phyloP scores from a whole-genome alignment of 352 stramenopile species.

The Peronospora farinosa region DNA sequence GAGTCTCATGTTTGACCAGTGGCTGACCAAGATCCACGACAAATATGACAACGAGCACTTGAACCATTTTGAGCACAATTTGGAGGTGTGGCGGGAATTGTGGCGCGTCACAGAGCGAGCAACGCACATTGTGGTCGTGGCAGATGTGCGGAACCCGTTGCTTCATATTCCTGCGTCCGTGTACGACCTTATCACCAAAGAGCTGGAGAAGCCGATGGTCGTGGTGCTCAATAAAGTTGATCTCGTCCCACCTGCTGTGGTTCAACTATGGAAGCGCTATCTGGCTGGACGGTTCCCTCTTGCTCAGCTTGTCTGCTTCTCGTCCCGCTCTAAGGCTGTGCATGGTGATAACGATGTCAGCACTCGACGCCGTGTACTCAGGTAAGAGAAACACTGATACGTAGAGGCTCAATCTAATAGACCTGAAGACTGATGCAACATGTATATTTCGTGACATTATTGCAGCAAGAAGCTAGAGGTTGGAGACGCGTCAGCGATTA shows the following conservation, averaged over 20 bases:
- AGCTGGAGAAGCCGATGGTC: constrained; percentile 70
- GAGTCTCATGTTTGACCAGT: constrained; percentile 80
- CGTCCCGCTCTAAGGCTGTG: constrained; percentile 68
- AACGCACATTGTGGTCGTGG: constrained; percentile 72
- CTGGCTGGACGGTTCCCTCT: constrained; percentile 58
- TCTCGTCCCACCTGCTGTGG: constrained; percentile 52
- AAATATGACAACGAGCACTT: constrained; percentile 78
- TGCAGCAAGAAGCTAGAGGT: constrained; percentile 73
- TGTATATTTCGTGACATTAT: not conserved
- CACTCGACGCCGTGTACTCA: constrained; percentile 60
- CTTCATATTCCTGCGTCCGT: constrained; percentile 76
- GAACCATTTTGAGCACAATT: constrained; percentile 84
- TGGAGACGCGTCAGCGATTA: constrained; percentile 55
- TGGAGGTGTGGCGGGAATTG: constrained; percentile 83
- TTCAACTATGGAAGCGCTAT: constrained; percentile 64
- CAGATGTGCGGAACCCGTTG: constrained; percentile 74
- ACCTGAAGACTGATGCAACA: not conserved
- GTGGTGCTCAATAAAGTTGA: constrained; percentile 86
- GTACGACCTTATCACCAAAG: constrained; percentile 70
- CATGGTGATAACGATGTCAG: constrained; percentile 60
- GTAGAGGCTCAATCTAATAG: not conserved
- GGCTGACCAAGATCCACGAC: constrained; percentile 79
- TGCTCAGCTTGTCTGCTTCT: constrained; percentile 68
- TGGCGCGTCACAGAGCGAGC: constrained; percentile 81
- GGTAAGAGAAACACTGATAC: constrained; percentile 18